These are phyloP conservation scores for Cardamine chenopodiifolia DNA, from an alignment of 345 rosid genomes.

Conservation along the genomic window DNA sequence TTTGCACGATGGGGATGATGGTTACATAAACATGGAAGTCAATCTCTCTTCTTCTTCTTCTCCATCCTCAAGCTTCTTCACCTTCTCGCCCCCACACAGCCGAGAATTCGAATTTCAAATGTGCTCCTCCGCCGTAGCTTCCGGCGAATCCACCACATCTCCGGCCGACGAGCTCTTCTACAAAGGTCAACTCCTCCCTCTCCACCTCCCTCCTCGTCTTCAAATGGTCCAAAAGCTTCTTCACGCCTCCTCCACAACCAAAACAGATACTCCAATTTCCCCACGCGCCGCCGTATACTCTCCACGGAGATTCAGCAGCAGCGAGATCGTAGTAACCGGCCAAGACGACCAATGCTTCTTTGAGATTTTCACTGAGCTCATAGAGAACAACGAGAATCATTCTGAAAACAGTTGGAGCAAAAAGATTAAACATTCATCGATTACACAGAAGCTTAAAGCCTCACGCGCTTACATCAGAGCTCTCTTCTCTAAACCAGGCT, in stretches of 20 bases:
- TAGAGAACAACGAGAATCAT: conserved; percentile 35
- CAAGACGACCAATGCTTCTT: conserved; percentile 57
- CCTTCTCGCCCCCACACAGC: conserved; percentile 64
- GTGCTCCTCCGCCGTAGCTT: conserved; percentile 50
- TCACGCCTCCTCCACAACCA: conserved; percentile 45
- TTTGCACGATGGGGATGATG: conserved; percentile 57
- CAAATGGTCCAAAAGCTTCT: conserved; percentile 80
- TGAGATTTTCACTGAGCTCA: conserved; percentile 61
- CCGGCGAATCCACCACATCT: conserved; percentile 46
- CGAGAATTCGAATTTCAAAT: conserved; percentile 89
- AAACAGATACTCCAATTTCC: conserved; percentile 15
- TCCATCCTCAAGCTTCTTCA: conserved; percentile 37
- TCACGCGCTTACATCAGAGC: conserved; percentile 67
- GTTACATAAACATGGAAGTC: conserved; percentile 72
- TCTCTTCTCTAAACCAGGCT: conserved; percentile 60
- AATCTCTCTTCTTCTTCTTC: conserved; percentile 50
- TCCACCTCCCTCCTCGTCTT: conserved; percentile 79
- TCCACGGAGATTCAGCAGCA: conserved; percentile 61
- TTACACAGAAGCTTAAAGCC: conserved; percentile 58
- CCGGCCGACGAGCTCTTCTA: conserved; percentile 97
- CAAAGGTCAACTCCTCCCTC: conserved; percentile 95
- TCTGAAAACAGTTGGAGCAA: conserved; percentile 39
- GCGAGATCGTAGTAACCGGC: conserved; percentile 47
- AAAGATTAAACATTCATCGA: conserved; percentile 57
- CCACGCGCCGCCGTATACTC: conserved; percentile 42